phyloP scores from a whole-genome alignment of 257 asterid genomes.

The Solanum gracilifrons region DNA sequence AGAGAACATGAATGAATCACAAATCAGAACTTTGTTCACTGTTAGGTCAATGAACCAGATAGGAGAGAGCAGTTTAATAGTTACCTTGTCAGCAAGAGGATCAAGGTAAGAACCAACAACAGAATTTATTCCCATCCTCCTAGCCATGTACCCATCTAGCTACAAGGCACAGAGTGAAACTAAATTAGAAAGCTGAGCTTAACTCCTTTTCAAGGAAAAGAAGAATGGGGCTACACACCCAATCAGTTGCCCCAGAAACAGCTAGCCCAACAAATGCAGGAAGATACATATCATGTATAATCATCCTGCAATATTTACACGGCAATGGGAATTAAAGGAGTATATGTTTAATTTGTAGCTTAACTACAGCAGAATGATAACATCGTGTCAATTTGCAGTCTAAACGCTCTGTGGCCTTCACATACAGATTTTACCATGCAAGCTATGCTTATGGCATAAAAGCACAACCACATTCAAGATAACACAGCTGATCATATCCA shows the following conservation, averaged over 20 bases:
- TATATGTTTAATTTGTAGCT: background rate
- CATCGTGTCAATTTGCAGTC: background rate
- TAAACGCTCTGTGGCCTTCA: background rate
- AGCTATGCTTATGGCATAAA: background rate
- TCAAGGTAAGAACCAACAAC: constrained; percentile 97
- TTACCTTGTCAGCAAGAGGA: constrained; percentile 97
- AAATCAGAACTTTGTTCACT: background rate
- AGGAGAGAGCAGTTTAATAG: background rate
- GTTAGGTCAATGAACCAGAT: background rate
- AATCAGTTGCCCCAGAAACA: constrained; percentile 82
- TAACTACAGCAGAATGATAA: background rate
- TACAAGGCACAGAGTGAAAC: constrained; percentile 21
- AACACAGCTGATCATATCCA: background rate
- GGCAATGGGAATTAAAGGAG: background rate
- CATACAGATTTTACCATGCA: background rate
- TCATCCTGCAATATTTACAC: constrained; percentile 59
- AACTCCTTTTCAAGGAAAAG: background rate
- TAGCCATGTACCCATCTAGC: constrained; percentile 92
- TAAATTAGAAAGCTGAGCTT: background rate
- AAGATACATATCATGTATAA: constrained; percentile 72
- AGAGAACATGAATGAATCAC: background rate
- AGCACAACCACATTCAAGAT: background rate
- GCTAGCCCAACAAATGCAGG: constrained; percentile 79
- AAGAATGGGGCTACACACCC: constrained; percentile 44
- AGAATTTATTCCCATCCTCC: constrained; percentile 81